Evolutionary conservation across 257 asterid genomes (phyloP).

Genomic region (Salvia splendens): DNA sequence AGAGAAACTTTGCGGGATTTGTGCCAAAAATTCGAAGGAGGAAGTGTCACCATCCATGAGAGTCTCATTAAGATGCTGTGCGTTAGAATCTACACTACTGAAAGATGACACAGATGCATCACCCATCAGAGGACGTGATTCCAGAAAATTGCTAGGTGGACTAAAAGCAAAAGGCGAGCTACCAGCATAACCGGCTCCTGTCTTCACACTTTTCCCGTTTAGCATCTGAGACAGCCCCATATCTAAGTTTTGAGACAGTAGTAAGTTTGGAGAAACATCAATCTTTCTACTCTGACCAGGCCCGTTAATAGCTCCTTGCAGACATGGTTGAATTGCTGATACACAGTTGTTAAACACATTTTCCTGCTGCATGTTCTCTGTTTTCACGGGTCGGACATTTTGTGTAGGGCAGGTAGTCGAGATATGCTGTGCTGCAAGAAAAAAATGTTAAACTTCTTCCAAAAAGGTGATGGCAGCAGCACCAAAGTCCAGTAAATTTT

Average conservation of each 20-base stretch:
- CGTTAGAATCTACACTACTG: slow-evolving; percentile 62
- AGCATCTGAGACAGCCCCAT: slow-evolving; percentile 51
- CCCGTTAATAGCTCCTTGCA: slow-evolving; percentile 48
- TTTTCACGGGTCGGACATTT: slow-evolving; percentile 45
- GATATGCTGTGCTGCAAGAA: slow-evolving; percentile 58
- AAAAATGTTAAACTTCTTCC: slow-evolving; percentile 26
- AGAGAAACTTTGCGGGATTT: slow-evolving; percentile 53
- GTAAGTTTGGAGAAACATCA: slow-evolving; percentile 50
- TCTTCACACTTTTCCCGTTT: slow-evolving; percentile 56
- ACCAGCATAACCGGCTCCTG: slow-evolving; percentile 61
- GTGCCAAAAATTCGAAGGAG: slow-evolving; percentile 60
- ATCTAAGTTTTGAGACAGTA: slow-evolving; percentile 53
- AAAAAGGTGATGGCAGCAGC: slow-evolving; percentile 16
- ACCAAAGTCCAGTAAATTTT: slow-evolving; percentile 8
- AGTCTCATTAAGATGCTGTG: slow-evolving; percentile 57
- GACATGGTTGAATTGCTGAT: slow-evolving; percentile 47
- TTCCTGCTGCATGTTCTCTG: slow-evolving; percentile 50
- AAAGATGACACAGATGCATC: slow-evolving; percentile 67
- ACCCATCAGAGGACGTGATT: slow-evolving; percentile 57
- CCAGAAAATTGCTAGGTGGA: slow-evolving; percentile 56
- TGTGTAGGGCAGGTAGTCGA: slow-evolving; percentile 47
- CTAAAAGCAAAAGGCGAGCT: slow-evolving; percentile 56
- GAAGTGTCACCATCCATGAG: slow-evolving; percentile 62
- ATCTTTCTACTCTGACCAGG: slow-evolving; percentile 45
- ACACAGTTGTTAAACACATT: slow-evolving; percentile 47